Base-by-base conservation (phyloP, 106 monocot genomes). In the Narthecium ossifragum region DNA sequence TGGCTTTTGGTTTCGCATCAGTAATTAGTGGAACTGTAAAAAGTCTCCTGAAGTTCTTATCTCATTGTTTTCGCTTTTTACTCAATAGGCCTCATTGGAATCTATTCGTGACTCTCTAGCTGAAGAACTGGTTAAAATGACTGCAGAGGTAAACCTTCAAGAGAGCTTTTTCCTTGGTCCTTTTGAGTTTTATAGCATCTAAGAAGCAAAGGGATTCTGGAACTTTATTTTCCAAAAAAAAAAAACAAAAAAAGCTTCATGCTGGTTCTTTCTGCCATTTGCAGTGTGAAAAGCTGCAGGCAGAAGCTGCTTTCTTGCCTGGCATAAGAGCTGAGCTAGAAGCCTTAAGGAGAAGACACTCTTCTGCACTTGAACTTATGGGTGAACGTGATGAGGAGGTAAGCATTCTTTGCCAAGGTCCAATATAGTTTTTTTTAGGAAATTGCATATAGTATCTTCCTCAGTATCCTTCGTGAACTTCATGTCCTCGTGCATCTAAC, bases 371-470 rank as follows among this genome's bases (percentile, higher is more conserved):
- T 21, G 96, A 96, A 77, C 96, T 96, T 38, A 96, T 96, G 96
- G 96, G 96, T 17, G 96, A 96, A 71, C 83, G 90, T 65, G 96
- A 96, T 69, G 96, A 96, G 79, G 90, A 83, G 96, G 96, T 96
- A 68, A 28, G n/a, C n/a, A n/a, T n/a, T n/a, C n/a, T n/a, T n/a
- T n/a, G n/a, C n/a, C n/a, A n/a, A n/a, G n/a, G n/a, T n/a, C n/a
- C n/a, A n/a, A 33, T 34, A 13, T 18, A 41, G 24, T 14, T 58
- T 17, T 56, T 6, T 63, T 61, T 7, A 58, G 46, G 38, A 45
- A 61, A 37, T 77, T 32, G 9, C 22, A 56, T 64, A 50, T 2
- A 3, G 2, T 55, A n/a, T n/a, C n/a, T n/a, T n/a, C n/a, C n/a
- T n/a, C n/a, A n/a, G n/a, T n/a, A n/a, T n/a, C n/a, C n/a, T n/a